These are phyloP conservation scores for Nyssa sinensis DNA, from an alignment of 148 eudicot genomes.

Conservation along the genomic window DNA sequence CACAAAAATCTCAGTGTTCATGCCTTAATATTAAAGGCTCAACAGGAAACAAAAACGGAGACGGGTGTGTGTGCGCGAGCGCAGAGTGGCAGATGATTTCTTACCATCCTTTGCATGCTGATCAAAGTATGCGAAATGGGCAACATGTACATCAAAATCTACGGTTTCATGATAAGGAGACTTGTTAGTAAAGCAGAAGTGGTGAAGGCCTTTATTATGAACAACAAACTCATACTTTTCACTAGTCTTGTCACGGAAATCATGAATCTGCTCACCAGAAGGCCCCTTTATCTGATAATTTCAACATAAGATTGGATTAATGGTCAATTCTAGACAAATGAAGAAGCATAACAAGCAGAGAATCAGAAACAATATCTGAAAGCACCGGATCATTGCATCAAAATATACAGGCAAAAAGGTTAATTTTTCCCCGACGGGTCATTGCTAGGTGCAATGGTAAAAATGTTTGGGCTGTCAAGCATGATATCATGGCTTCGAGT, in stretches of 20 bases:
- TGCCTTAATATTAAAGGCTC: background rate
- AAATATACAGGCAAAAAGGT: too few species aligned
- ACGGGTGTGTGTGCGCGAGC: background rate
- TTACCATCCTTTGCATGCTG: constrained; percentile 81
- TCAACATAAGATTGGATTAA: background rate
- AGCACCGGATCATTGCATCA: background rate
- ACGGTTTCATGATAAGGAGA: constrained; percentile 84
- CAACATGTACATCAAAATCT: constrained; percentile 68
- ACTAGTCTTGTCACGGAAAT: constrained; percentile 50
- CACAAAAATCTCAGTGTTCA: background rate
- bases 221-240: constrained; percentile 70
- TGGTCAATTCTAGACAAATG: background rate
- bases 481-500: too few species aligned
- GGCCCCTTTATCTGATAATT: constrained; percentile 73
- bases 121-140: constrained; percentile 50
- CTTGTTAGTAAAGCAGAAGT: constrained; percentile 70
- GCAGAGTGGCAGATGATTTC: background rate
- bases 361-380: background rate
- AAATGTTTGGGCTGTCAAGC: too few species aligned
- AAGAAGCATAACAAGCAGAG: background rate
- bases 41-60: background rate
- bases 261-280: constrained; percentile 50
- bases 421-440: too few species aligned
- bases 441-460: too few species aligned
- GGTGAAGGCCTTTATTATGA: constrained; percentile 50